Conservation (phyloP, 257 asterid genomes). For the Scutellaria barbata region DNA sequence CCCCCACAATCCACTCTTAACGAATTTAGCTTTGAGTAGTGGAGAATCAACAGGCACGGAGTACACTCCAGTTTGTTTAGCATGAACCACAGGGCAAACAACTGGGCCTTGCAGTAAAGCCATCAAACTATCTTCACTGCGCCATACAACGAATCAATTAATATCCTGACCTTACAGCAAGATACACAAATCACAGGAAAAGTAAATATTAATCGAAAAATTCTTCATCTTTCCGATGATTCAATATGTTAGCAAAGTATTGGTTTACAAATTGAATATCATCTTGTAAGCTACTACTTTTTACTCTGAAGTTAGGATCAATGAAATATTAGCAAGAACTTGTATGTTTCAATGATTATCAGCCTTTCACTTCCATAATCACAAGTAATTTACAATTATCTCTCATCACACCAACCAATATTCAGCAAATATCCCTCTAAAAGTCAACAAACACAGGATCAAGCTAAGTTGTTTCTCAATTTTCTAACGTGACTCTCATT, state of each 20-base stretch:
- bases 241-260: not conserved
- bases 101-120: constrained; percentile 73
- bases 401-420: not conserved
- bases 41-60: constrained; percentile 51
- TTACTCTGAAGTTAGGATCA: no score
- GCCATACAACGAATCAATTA: constrained; percentile 26
- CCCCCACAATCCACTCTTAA: constrained; percentile 60
- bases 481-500: not conserved
- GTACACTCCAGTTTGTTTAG: constrained; percentile 55
- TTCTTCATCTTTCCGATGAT: not conserved
- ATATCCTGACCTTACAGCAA: not conserved
- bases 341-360: no score
- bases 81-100: constrained; percentile 63
- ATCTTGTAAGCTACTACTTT: no score
- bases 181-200: not conserved
- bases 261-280: not conserved
- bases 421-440: not conserved
- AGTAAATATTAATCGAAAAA: not conserved
- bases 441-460: not conserved
- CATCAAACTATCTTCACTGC: constrained; percentile 48
- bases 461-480: not conserved
- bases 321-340: no score
- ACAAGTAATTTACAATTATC: no score
- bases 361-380: no score
- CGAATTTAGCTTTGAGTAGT: constrained; percentile 49